Conservation (phyloP, 257 asterid genomes). For the Salvia hispanica region DNA sequence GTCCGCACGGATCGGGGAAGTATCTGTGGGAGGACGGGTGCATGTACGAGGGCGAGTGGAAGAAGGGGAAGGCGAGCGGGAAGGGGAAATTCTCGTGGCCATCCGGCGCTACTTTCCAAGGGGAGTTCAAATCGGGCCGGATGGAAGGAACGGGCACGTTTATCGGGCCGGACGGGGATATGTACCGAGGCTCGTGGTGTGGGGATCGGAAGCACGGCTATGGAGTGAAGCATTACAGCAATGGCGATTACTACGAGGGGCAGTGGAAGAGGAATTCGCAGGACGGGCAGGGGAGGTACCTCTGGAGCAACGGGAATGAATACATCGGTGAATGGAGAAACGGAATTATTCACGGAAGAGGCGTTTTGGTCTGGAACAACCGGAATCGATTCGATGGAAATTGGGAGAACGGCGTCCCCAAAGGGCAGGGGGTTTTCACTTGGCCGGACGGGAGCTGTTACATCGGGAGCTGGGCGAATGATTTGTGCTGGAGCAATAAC, state of each 20-base stretch:
- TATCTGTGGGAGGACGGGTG: slow-evolving; percentile 75
- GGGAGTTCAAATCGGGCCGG: slow-evolving; percentile 65
- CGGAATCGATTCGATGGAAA: slow-evolving; percentile 59
- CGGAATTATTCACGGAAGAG: slow-evolving; percentile 57
- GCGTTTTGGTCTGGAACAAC: slow-evolving; percentile 54
- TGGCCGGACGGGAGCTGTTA: slow-evolving; percentile 74
- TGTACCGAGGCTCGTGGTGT: slow-evolving; percentile 58
- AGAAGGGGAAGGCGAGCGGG: slow-evolving; percentile 64
- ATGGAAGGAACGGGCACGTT: slow-evolving; percentile 70
- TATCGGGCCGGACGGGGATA: slow-evolving; percentile 63
- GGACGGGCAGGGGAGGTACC: slow-evolving; percentile 72
- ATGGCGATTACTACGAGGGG: slow-evolving; percentile 68
- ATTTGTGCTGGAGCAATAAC: slow-evolving; percentile 21
- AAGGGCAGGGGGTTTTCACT: slow-evolving; percentile 62
- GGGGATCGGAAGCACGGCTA: slow-evolving; percentile 61
- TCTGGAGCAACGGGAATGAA: slow-evolving; percentile 65
- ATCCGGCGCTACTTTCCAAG: slow-evolving; percentile 64
- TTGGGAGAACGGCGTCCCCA: slow-evolving; percentile 64
- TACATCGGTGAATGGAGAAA: slow-evolving; percentile 62
- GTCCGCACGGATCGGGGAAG: slow-evolving; percentile 71
- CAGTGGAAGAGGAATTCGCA: slow-evolving; percentile 60
- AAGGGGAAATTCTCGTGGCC: slow-evolving; percentile 71
- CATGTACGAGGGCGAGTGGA: slow-evolving; percentile 76
- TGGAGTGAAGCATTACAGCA: slow-evolving; percentile 57
- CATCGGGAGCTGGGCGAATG: slow-evolving; percentile 53